Evolutionary conservation across 495 filamentous ascomycete species (phyloP).

Genomic region (Neurospora hispaniola): DNA sequence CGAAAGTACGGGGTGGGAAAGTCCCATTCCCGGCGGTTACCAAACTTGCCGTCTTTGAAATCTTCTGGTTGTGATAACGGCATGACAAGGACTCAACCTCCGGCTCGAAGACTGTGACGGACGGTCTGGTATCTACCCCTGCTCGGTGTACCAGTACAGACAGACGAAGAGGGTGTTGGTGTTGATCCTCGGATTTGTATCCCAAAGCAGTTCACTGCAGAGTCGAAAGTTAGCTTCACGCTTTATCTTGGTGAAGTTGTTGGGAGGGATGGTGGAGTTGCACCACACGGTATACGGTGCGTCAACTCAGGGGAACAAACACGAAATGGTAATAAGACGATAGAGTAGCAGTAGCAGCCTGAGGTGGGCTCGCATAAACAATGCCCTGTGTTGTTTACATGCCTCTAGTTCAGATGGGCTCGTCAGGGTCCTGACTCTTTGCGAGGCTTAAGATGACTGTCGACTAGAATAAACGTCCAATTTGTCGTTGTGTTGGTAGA

Average conservation of each 20-base stretch:
- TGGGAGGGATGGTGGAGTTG: neutral
- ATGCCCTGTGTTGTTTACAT: neutral
- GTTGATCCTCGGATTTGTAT: neutral
- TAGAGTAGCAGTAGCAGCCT: neutral
- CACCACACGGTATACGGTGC: neutral
- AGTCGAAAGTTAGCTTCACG: neutral
- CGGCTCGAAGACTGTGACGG: neutral
- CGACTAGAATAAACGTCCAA: neutral
- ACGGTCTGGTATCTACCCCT: neutral
- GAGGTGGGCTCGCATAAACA: neutral
- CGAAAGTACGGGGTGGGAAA: neutral
- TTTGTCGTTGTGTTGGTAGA: neutral
- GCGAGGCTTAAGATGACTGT: neutral
- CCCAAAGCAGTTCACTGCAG: neutral
- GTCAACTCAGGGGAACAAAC: neutral
- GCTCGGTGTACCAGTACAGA: neutral
- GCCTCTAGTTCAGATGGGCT: neutral
- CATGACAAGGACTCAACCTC: neutral
- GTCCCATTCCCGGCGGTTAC: neutral
- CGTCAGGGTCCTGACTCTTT: neutral
- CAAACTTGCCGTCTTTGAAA: neutral
- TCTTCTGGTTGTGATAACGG: neutral
- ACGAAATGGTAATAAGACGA: neutral
- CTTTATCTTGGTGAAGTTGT: neutral
- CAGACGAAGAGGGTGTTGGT: neutral